Conservation (phyloP, 2,329 filamentous ascomycete genomes). For the Apiospora rasikravindrae region DNA sequence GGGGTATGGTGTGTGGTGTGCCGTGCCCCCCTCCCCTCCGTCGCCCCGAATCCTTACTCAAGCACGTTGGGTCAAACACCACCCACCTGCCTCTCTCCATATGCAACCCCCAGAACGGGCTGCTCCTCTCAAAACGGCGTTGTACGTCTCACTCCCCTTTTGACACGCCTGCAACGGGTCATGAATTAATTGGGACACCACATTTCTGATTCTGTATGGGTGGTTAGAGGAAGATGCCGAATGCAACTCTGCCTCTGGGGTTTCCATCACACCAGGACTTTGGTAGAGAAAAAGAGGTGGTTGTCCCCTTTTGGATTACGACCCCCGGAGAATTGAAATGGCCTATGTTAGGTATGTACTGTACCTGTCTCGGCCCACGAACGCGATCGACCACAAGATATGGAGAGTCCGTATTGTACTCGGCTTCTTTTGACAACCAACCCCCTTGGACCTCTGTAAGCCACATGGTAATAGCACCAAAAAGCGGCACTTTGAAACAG, state of each 20-base stretch:
- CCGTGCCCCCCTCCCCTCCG: neutral
- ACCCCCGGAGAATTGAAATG: constrained; percentile 2
- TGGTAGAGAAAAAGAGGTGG: neutral
- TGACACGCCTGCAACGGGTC: neutral
- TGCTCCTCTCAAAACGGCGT: neutral
- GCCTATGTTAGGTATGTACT: neutral
- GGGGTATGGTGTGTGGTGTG: neutral
- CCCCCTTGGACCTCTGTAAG: constrained; percentile 1
- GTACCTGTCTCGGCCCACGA: neutral
- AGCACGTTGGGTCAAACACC: constrained; percentile 11
- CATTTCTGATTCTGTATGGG: neutral
- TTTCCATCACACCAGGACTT: neutral
- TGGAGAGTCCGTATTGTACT: neutral
- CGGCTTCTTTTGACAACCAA: neutral
- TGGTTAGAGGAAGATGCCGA: constrained; percentile 14
- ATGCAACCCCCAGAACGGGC: constrained; percentile 6
- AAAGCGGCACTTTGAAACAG: constrained; percentile 4
- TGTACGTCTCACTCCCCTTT: constrained; percentile 9
- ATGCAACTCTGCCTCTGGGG: constrained; percentile 2
- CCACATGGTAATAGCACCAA: neutral
- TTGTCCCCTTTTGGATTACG: neutral
- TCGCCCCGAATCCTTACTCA: neutral
- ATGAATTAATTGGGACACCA: constrained; percentile 10
- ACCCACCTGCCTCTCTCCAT: neutral
- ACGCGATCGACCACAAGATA: neutral